Evolutionary conservation across 2,329 filamentous ascomycete species (phyloP).

Genomic region (Colletotrichum somersetense): DNA sequence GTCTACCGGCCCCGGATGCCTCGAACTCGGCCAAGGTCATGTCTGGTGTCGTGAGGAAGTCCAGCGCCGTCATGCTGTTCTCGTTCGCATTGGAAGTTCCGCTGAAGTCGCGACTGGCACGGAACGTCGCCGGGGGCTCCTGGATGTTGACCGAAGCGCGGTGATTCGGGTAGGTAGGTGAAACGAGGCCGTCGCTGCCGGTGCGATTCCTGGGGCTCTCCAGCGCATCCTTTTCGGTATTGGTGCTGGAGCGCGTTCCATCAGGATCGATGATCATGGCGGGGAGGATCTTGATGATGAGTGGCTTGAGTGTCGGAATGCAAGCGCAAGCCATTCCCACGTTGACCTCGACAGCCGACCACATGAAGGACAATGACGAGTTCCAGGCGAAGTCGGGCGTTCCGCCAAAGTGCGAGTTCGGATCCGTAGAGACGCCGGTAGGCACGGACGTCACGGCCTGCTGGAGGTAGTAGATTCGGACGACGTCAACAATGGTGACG

Average conservation of each 20-base stretch:
- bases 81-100: slow-evolving; percentile 36
- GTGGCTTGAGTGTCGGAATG: slow-evolving; percentile 90
- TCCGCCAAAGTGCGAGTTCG: slow-evolving; percentile 62
- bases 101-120: slow-evolving; percentile 29
- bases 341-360: slow-evolving; percentile 93
- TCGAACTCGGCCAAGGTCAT: slow-evolving; percentile 38
- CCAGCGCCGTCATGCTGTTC: slow-evolving; percentile 52
- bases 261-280: slow-evolving; percentile 67
- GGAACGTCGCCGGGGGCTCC: slow-evolving; percentile 20
- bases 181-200: slow-evolving; percentile 40
- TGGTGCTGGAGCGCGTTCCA: slow-evolving; percentile 53
- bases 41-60: slow-evolving; percentile 61
- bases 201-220: slow-evolving; percentile 41
- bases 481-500: slow-evolving; percentile 87
- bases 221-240: slow-evolving; percentile 47
- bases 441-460: slow-evolving; percentile 68
- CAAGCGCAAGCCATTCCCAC: slow-evolving; percentile 91
- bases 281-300: slow-evolving; percentile 76
- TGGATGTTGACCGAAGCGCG: slow-evolving; percentile 28
- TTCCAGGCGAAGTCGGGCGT: slow-evolving; percentile 75
- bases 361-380: slow-evolving; percentile 89
- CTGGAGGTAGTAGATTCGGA: slow-evolving; percentile 91
- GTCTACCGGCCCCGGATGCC: slow-evolving; percentile 43
- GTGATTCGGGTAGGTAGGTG: slow-evolving; percentile 31
- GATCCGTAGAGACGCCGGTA: slow-evolving; percentile 52